Percentiles rank a stretch among this genome's conserved stretches.
Conservation (phyloP, 202 grass and related monocot species). For the Zizania palustris region DNA sequence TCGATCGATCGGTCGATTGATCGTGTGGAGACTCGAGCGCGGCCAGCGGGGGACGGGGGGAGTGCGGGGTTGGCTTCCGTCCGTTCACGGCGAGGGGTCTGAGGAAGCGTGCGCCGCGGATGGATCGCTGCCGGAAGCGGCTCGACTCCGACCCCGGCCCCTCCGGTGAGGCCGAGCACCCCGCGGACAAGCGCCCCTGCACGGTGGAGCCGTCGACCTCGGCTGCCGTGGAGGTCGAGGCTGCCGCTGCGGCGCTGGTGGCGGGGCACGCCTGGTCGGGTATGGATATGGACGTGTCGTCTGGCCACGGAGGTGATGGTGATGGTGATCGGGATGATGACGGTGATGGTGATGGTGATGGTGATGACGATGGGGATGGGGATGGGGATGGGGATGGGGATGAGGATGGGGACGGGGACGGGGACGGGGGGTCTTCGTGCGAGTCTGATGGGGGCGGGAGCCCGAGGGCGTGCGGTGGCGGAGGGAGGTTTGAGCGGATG, state of each 20-base stretch:
- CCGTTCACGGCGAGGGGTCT: constrained; percentile 23
- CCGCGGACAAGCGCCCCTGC: constrained; percentile 92
- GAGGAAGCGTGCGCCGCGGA: not conserved
- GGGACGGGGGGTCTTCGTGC: constrained; percentile 58
- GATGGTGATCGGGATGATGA: constrained; percentile 50
- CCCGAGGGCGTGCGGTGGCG: constrained; percentile 32
- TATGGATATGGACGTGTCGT: constrained; percentile 69
- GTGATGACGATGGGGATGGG: constrained; percentile 15
- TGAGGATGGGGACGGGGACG: constrained; percentile 42
- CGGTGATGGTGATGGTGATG: constrained; percentile 30
- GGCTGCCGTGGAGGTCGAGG: constrained; percentile 26
- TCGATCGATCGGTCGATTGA: constrained; percentile 29
- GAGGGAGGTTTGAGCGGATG: constrained; percentile 59
- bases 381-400: constrained; percentile 41
- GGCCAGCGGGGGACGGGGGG: not conserved
- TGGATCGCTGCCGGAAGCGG: constrained; percentile 96
- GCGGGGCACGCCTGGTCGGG: constrained; percentile 46
- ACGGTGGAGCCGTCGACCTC: constrained; percentile 53
- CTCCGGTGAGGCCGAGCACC: constrained; percentile 52
- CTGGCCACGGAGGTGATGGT: constrained; percentile 48
- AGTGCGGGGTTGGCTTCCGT: constrained; percentile 32
- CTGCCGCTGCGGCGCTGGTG: not conserved
- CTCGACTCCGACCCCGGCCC: constrained; percentile 58
- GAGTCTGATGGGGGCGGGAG: constrained; percentile 58
- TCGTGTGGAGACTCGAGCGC: constrained; percentile 37